Evolutionary conservation across 495 filamentous ascomycete species (phyloP), one percentile per base, ranked within the genome.

Genomic region (Hyaloscypha hepaticicola): DNA sequence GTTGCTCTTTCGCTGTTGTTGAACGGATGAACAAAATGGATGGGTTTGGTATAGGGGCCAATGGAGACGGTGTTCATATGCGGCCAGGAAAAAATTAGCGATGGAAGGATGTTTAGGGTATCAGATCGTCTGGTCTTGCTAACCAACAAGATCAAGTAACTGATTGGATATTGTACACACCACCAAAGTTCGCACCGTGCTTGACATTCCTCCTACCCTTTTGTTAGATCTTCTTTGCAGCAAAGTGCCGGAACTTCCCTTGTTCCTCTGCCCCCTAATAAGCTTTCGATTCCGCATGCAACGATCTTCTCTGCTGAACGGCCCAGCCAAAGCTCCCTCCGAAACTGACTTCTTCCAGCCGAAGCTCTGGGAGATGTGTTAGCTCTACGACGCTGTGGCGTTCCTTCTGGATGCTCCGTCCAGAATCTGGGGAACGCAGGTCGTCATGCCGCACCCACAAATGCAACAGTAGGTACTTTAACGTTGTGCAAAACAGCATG

Each of bases 351-450:
- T 45, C 38, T 45, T 14, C 38, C 38, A 45, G 38, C 38, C 38
- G 38, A 45, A 16, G 38, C 38, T 4, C 38, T 45, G 38, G 38
- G 19, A 45, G 38, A 45, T 7, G 12, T 12, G 31, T 45, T 11
- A 45, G 38, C 38, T 45, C 38, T 45, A 45, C 38, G 38, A 45
- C 38, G 38, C 38, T 45, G 38, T 45, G 38, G 38, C 38, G n/a
- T 45, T 45, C 38, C 38, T 45, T 45, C 38, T 45, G 19, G 38
- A 45, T 16, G 11, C 19, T 45, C 38, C 38, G 38, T 16, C 11
- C 38, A 45, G 38, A 45, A 45, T 45, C 38, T 16, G 38, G 38
- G 38, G 38, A 45, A 45, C 38, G 38, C 11, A 45, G 11, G 14
- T 16, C 11, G 6, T 45, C 1, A 16, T 45, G 38, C 38, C 38